Percentiles rank a stretch among this genome's conserved stretches.
phyloP scores from a whole-genome alignment of 305 asterid genomes.

The Fraxinus sp. region DNA sequence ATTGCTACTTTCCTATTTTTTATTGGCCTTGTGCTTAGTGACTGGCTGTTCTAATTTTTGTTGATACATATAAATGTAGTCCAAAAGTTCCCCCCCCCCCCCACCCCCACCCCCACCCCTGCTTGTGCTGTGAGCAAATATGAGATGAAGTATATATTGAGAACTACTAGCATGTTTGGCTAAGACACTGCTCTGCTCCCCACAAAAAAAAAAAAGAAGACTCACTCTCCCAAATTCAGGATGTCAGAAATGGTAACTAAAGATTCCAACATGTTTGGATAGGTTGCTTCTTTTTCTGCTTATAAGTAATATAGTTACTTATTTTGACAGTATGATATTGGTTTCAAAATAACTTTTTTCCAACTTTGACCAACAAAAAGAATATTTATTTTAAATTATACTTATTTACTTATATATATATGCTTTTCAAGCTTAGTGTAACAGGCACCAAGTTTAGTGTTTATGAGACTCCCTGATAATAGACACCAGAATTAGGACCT shows the following conservation, averaged over 20 bases:
- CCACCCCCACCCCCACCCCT: no score
- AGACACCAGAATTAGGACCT: not conserved
- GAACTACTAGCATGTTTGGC: not conserved
- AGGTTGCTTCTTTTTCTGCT: not conserved
- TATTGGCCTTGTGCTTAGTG: slow-evolving; percentile 15
- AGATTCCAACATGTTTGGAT: not conserved
- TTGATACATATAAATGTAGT: not conserved
- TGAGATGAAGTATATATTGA: not conserved
- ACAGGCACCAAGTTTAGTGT: not conserved
- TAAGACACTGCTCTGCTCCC: not conserved
- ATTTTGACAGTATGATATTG: no score
- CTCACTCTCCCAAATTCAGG: not conserved
- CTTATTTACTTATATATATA: not conserved
- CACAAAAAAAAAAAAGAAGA: not conserved
- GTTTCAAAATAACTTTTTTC: no score
- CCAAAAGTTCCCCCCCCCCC: not conserved
- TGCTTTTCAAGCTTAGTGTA: not conserved
- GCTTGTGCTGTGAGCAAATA: not conserved
- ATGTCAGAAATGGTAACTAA: not conserved
- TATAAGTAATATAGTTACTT: not conserved
- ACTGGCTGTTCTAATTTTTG: not conserved
- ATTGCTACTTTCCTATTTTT: slow-evolving; percentile 20
- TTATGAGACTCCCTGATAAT: not conserved
- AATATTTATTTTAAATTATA: no score
- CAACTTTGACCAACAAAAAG: not conserved